Evolutionary conservation across 192 early-diverging fungal species (phyloP).

Genomic region (Diversispora eburnea): DNA sequence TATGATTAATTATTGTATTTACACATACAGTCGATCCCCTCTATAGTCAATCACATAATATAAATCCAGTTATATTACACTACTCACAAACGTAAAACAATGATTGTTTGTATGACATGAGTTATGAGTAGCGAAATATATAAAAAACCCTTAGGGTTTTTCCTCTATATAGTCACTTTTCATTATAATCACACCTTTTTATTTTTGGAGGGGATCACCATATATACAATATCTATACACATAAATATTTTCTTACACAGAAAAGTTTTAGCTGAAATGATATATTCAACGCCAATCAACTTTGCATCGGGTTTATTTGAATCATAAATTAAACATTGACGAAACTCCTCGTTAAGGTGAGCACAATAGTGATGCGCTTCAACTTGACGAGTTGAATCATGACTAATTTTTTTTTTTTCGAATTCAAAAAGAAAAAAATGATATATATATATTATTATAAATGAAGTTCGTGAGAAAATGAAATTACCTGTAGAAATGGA

Average conservation of each 20-base stretch:
- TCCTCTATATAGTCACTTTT: too few relatives aligned
- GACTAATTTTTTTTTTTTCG: not conserved
- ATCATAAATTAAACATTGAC: constrained; percentile 59
- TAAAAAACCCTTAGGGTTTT: too few relatives aligned
- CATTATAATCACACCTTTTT: too few relatives aligned
- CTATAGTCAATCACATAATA: too few relatives aligned
- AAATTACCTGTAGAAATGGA: constrained; percentile 7
- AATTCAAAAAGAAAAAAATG: not conserved
- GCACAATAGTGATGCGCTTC: constrained; percentile 54
- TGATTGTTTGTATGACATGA: too few relatives aligned
- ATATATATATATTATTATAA: not conserved
- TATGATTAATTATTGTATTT: too few relatives aligned
- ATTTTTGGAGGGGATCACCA: too few relatives aligned
- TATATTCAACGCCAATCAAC: constrained; percentile 57
- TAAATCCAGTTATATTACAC: too few relatives aligned
- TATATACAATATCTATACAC: too few relatives aligned
- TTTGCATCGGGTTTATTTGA: constrained; percentile 35
- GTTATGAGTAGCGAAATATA: too few relatives aligned
- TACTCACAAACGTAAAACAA: too few relatives aligned
- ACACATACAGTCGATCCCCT: too few relatives aligned
- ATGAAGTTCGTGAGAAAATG: not conserved
- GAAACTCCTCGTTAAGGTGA: constrained; percentile 46
- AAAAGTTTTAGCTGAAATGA: constrained; percentile 53
- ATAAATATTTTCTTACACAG: constrained; percentile 29
- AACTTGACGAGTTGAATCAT: constrained; percentile 46